Conservation (phyloP, 768 basidiomycete species). For the Paxillus involutus region DNA sequence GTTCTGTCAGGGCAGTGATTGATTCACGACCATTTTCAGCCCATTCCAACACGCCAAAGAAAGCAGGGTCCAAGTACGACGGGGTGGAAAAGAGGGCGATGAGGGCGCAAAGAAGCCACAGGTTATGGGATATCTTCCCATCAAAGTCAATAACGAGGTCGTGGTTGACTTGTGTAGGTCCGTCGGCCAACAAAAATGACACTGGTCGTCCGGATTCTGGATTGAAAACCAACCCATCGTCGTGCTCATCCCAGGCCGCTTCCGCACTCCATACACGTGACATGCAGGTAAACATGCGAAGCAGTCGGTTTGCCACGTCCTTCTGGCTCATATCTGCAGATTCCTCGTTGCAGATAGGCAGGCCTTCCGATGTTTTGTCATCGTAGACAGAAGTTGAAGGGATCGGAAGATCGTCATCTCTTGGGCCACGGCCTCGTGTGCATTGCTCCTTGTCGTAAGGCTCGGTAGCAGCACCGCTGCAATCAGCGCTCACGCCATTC, state of each 20-base stretch:
- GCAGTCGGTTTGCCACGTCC: conserved; percentile 11
- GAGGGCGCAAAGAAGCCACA: conserved; percentile 49
- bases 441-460: conserved; percentile 23
- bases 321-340: conserved; percentile 7
- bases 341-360: background rate
- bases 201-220: conserved; percentile 20
- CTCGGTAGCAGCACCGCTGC: conserved; percentile 18
- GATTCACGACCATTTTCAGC: conserved; percentile 13
- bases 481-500: conserved; percentile 22
- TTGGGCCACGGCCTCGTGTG: conserved; percentile 17
- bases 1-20: conserved; percentile 13
- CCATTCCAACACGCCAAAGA: conserved; percentile 14
- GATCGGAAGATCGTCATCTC: conserved; percentile 5
- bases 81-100: conserved; percentile 18
- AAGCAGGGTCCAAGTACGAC: conserved; percentile 9
- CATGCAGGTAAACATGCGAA: conserved; percentile 19
- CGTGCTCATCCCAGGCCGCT: conserved; percentile 24
- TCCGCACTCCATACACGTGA: conserved; percentile 23
- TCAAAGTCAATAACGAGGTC: conserved; percentile 47
- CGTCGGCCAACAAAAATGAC: conserved; percentile 12
- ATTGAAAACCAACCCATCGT: conserved; percentile 27
- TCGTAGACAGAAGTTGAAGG: conserved; percentile 2
- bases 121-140: conserved; percentile 47
- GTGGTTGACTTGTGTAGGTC: conserved; percentile 7
- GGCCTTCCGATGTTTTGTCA: background rate